A percentile compares a stretch with the other conserved stretches of the same genome.
These are phyloP conservation scores for Camelina hispida DNA, from an alignment of 345 rosid genomes.

Conservation along the genomic window DNA sequence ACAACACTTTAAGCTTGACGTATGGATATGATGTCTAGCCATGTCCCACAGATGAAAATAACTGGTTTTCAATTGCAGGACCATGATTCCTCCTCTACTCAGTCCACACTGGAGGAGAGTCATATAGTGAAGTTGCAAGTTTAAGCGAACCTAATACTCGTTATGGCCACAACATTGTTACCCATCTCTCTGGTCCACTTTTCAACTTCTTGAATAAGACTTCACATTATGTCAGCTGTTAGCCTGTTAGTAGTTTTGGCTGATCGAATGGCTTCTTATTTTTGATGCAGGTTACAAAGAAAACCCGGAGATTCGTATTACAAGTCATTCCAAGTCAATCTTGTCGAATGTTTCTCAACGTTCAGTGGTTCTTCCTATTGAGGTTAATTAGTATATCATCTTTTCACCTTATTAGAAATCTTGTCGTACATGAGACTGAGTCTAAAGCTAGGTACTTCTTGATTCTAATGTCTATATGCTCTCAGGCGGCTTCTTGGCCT, in stretches of 20 bases:
- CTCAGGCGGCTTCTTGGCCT: slow-evolving; percentile 53
- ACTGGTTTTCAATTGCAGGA: slow-evolving; percentile 47
- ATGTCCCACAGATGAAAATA: slow-evolving; percentile 49
- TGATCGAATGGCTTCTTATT: slow-evolving; percentile 18
- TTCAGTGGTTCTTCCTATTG: slow-evolving; percentile 46
- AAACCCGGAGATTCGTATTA: slow-evolving; percentile 40
- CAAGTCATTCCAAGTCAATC: slow-evolving; percentile 47
- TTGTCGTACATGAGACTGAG: slow-evolving; percentile 6
- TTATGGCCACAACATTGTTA: slow-evolving; percentile 15
- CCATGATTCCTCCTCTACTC: slow-evolving; percentile 67
- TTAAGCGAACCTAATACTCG: slow-evolving; percentile 45
- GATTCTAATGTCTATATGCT: background rate
- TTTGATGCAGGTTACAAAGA: slow-evolving; percentile 50
- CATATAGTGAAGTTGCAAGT: slow-evolving; percentile 57
- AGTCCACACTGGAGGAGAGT: slow-evolving; percentile 61
- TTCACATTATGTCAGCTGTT: background rate
- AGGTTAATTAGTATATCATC: slow-evolving; percentile 35
- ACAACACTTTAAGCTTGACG: slow-evolving; percentile 23
- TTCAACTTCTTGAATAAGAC: background rate
- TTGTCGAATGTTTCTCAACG: slow-evolving; percentile 48
- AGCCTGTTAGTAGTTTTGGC: background rate
- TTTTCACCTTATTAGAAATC: background rate
- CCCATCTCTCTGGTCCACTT: slow-evolving; percentile 35
- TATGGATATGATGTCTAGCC: slow-evolving; percentile 31
- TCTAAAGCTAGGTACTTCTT: background rate